Evolutionary conservation across 108 stramenopile genomes (phyloP).

Genomic region (Epipyxis sp.): DNA sequence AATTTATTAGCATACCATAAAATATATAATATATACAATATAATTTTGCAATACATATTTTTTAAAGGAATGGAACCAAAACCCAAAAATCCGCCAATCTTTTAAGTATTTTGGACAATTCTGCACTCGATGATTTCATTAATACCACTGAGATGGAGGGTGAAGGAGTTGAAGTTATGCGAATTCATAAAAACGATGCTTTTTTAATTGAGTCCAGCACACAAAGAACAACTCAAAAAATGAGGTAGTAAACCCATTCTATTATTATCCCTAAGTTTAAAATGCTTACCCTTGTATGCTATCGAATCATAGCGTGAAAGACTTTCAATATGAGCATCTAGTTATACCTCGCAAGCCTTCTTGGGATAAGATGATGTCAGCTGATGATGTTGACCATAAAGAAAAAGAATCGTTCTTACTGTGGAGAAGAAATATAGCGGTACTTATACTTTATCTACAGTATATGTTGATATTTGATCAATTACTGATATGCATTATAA

Average conservation of each 20-base stretch:
- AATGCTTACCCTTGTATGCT: too few species aligned
- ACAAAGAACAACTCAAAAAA: constrained; percentile 34
- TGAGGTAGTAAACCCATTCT: too few species aligned
- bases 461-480: constrained; percentile 59
- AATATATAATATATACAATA: too few species aligned
- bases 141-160: constrained; percentile 84
- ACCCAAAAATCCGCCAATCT: background rate
- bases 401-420: constrained; percentile 87
- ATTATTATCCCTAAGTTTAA: too few species aligned
- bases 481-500: constrained; percentile 39
- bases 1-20: too few species aligned
- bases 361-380: constrained; percentile 82
- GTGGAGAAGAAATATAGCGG: constrained; percentile 88
- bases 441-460: too few species aligned
- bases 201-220: constrained; percentile 40
- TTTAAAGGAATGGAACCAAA: background rate
- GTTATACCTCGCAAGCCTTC: constrained; percentile 83
- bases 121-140: constrained; percentile 86
- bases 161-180: constrained; percentile 76
- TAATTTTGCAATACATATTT: too few species aligned
- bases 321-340: constrained; percentile 80
- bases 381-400: constrained; percentile 72
- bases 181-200: constrained; percentile 60
- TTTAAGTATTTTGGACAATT: constrained; percentile 70
- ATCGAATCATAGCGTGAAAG: too few species aligned